Conservation (phyloP, 1,284 basidiomycete species). For the Coniophora puteana region DNA sequence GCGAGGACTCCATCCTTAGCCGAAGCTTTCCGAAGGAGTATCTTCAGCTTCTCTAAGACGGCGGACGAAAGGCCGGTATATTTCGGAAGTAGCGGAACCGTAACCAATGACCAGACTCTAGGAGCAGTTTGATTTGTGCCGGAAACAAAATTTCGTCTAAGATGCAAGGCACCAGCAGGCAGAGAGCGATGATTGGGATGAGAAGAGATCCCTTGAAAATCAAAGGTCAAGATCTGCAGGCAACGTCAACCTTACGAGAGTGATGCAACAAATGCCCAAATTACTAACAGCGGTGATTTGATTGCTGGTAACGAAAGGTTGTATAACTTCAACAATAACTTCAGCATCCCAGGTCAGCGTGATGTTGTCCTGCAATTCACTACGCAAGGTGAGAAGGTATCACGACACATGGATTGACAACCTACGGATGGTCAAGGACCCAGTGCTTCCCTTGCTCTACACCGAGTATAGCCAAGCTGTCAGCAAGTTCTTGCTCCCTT, state of each 20-base stretch:
- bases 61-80: constrained; percentile 53
- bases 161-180: constrained; percentile 47
- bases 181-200: constrained; percentile 91
- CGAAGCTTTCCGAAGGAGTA: constrained; percentile 23
- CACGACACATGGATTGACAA: constrained; percentile 4
- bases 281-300: constrained; percentile 61
- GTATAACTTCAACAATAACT: constrained; percentile 58
- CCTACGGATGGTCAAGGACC: constrained; percentile 69
- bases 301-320: constrained; percentile 54
- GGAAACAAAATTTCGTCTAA: constrained; percentile 31
- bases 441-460: constrained; percentile 53
- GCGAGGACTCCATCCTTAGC: constrained; percentile 11
- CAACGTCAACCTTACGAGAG: constrained; percentile 3
- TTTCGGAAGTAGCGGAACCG: constrained; percentile 56
- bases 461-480: constrained; percentile 71
- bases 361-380: constrained; percentile 79
- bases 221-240: constrained; percentile 87
- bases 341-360: constrained; percentile 61
- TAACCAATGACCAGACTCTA: constrained; percentile 57
- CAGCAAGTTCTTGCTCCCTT: constrained; percentile 62
- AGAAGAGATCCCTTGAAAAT: constrained; percentile 73
- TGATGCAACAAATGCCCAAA: constrained; percentile 2
- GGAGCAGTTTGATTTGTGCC: constrained; percentile 21
- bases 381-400: too few relatives aligned
- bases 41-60: constrained; percentile 41